Evolutionary conservation across 2,329 filamentous ascomycete species (phyloP), one percentile per base, ranked within the genome.

Genomic region (Ophiostoma fasciatum): DNA sequence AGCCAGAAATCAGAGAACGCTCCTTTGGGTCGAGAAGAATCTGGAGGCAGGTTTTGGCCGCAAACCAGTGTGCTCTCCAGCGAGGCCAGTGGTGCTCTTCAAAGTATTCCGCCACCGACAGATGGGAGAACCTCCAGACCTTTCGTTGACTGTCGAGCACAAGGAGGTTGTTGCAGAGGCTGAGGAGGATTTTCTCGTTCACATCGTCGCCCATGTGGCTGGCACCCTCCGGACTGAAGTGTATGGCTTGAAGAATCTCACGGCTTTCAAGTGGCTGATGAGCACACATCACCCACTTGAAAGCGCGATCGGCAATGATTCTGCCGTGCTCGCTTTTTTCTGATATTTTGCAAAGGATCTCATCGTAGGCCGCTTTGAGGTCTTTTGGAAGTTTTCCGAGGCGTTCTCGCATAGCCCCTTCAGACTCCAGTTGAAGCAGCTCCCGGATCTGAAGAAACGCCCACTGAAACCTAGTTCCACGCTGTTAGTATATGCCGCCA

Each of bases 381-480:
- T 35, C 45, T 4, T 35, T 25, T 4, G 53, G 53, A 35, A 56
- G 49, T 38, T 47, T 48, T 21, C 50, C 49, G 2, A 56, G 43
- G 8, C 48, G 45, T 7, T 44, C 22, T 14, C 36, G 23, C 7
- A 56, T 48, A 14, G 48, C 48, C 6, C 30, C 20, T 38, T 45
- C 37, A 9, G 34, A 34, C n/a, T 41, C 5, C 7, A 48, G 41
- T 5, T 46, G 32, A 3, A 52, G 41, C 6, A 55, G 37, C 33
- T 54, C 41, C 8, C 42, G 36, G 31, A 54, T 48, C 39, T 56
- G 53, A 4, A 56, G 36, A 21, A 33, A 44, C 11, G 48, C 51
- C 51, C 52, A 55, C 39, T 52, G 51, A 35, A 56, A 55, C 53
- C 53, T 55, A 28, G 19, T 19, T 32, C 21, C 18, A 31, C 11